Evolutionary conservation across 139 green algal genomes (phyloP).

Genomic region (Chlamydomonas asymmetrica): DNA sequence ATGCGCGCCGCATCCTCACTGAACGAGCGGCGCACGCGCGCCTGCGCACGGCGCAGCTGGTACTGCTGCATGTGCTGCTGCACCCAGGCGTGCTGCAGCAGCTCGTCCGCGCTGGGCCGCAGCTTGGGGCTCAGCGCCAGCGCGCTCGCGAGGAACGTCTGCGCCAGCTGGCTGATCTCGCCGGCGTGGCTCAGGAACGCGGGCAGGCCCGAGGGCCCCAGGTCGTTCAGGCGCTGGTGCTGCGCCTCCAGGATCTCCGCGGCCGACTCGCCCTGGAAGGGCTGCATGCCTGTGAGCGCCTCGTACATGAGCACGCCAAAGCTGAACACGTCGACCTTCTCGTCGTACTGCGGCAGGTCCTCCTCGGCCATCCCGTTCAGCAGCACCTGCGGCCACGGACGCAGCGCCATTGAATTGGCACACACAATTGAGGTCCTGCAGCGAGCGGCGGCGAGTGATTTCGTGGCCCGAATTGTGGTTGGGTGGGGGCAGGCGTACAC

Average conservation of each 20-base stretch:
- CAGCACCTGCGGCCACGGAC: constrained; percentile 41
- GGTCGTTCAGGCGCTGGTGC: not conserved
- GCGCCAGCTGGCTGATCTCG: not conserved
- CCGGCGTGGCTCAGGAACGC: constrained; percentile 11
- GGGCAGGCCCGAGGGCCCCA: constrained; percentile 1
- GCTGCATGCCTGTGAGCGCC: constrained; percentile 57
- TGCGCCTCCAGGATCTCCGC: constrained; percentile 31
- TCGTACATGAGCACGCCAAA: constrained; percentile 59
- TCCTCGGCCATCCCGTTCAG: constrained; percentile 61
- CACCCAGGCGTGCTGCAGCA: constrained; percentile 56
- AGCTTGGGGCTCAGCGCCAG: constrained; percentile 32
- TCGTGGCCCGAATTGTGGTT: too few species aligned
- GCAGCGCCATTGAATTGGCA: too few species aligned
- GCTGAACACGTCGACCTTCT: constrained; percentile 67
- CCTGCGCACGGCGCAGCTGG: too few species aligned
- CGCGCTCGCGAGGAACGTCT: constrained; percentile 32
- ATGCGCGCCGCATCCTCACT: too few species aligned
- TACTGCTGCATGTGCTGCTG: too few species aligned
- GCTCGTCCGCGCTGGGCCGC: constrained; percentile 41
- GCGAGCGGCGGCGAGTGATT: too few species aligned
- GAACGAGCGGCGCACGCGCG: too few species aligned
- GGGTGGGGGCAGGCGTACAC: too few species aligned
- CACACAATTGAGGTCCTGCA: not conserved
- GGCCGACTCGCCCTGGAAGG: constrained; percentile 57
- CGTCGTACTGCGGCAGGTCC: constrained; percentile 63